Base-by-base conservation (phyloP, 2,329 filamentous ascomycete species). In the Xylariomycetidae sp. region DNA sequence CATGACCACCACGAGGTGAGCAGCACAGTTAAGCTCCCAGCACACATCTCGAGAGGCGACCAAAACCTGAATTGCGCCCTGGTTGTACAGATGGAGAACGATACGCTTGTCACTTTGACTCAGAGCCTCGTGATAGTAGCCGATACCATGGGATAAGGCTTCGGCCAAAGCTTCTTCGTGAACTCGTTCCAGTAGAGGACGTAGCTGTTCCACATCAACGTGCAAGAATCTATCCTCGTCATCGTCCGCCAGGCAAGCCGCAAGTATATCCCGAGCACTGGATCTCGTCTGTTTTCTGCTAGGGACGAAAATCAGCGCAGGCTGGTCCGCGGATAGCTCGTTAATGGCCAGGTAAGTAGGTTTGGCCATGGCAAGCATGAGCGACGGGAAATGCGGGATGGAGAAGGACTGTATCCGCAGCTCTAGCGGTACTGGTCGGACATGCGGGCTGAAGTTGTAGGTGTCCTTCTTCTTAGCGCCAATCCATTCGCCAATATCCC, bases 301-400 rank as follows among this genome's bases (percentile, higher is more conserved):
- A 0, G 92, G 88, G 20, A 97, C 87, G 49, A 97, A 98, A 7
- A 96, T 71, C 50, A 98, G 79, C 2, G 88, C 84, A 17, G 90
- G 89, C 63, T 95, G 92, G 44, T 94, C 82, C 0, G 87, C 70
- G 6, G 92, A 94, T 58, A 94, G 77, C 51, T 94, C 88, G 3
- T 88, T 77, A 46, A 98, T 86, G 3, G 90, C 85, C 40, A 87
- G 70, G 58, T 96, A 97, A 2, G 88, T 83, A 14, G 94, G 94
- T 60, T 94, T 90, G 12, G 89, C 88, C 92, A 98, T 98, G 11
- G 92, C 89, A 48, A 98, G 76, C 92, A 98, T 98, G 25, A 98
- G 74, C 9, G 92, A 97, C 4, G 92, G 94, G 66, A 95, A 96
- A 57, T 98, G 94, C 29, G 94, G 88, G 40, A 95, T 94, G 17